Evolutionary conservation across 371 early-diverging fungal genomes (phyloP), one percentile per base, ranked within the genome.

Genomic region (Circinella minor): DNA sequence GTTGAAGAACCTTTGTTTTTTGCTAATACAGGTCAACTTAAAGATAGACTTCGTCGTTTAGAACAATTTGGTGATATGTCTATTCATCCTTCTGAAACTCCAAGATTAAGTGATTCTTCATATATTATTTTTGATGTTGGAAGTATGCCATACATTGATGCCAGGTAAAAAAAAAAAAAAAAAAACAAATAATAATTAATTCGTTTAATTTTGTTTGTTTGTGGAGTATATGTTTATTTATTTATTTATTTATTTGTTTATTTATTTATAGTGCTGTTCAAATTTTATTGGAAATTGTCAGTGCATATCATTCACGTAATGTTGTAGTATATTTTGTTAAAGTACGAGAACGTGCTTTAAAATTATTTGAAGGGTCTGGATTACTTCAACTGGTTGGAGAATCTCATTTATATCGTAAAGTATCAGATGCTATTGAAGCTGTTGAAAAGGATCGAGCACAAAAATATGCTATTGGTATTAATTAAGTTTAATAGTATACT

Each of bases 1-100:
- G 87, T 98, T 27, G 95, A 96, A 70, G 98, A 98, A 71, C 90
- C 92, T 0, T 80, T 98, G 36, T 96, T 93, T 76, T 98, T 98
- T 86, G 97, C 96, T 51, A 98, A 98, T 74, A 91, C 94, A 46
- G 97, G 84, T 3, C 96, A 97, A 81, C 82, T 98, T 63, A 93
- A 94, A 75, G 97, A 97, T 57, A 87, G 97, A 37, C 81, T 98
- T 49, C 90, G 94, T 60, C 91, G 98, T 43, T 81, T 96, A 48
- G 98, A 97, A 74, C 87, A 90, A 71, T 94, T 93, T 83, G 98
- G 98, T 46, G 94, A 94, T 67, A 88, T 94, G 85, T 82, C 89
- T 13, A 92, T 91, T n/a, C 96, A 96, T 78, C 97, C 97, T 17
- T 74, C 86, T 9, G 96, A 86, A 81, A 90, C 82, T 46, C 90